Evolutionary conservation across 495 filamentous ascomycete species (phyloP).

Genomic region (Aspergillus steynii): DNA sequence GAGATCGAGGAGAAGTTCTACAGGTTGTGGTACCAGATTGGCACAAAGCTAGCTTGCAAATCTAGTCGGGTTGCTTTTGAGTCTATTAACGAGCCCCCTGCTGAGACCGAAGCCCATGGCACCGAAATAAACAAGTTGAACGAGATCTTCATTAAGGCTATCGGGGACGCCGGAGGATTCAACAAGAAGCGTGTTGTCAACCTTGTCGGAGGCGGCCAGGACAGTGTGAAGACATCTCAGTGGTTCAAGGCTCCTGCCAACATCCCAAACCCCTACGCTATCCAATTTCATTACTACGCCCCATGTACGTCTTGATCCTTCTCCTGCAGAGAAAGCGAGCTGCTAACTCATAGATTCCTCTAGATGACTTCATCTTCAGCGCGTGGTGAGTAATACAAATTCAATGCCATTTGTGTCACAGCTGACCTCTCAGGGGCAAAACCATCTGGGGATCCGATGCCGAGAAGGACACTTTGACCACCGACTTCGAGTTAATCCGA

Average conservation of each 20-base stretch:
- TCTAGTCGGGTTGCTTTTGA: slow-evolving; percentile 58
- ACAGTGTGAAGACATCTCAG: slow-evolving; percentile 52
- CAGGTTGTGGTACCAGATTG: slow-evolving; percentile 60
- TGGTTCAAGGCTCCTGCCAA: slow-evolving; percentile 53
- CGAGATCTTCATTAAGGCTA: slow-evolving; percentile 55
- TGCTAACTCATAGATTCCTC: background rate
- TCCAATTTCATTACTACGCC: slow-evolving; percentile 66
- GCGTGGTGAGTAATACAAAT: slow-evolving; percentile 30
- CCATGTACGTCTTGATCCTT: slow-evolving; percentile 43
- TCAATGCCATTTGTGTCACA: background rate
- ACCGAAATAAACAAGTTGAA: slow-evolving; percentile 57
- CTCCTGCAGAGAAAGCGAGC: slow-evolving; percentile 25
- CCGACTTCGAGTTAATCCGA: slow-evolving; percentile 52
- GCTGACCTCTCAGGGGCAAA: slow-evolving; percentile 44
- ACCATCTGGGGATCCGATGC: slow-evolving; percentile 59
- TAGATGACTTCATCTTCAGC: slow-evolving; percentile 53
- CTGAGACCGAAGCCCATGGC: slow-evolving; percentile 49
- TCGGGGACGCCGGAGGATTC: slow-evolving; percentile 55
- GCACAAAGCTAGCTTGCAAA: slow-evolving; percentile 55
- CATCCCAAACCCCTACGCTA: slow-evolving; percentile 57
- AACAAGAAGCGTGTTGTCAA: slow-evolving; percentile 59
- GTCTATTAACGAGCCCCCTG: slow-evolving; percentile 60
- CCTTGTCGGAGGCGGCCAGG: slow-evolving; percentile 51
- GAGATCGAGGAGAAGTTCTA: slow-evolving; percentile 59
- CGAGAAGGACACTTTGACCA: slow-evolving; percentile 51